Percentiles rank a stretch among this genome's conserved stretches.
phyloP scores from a whole-genome alignment of 2,329 filamentous ascomycete genomes.

The Fusarium sacchari region DNA sequence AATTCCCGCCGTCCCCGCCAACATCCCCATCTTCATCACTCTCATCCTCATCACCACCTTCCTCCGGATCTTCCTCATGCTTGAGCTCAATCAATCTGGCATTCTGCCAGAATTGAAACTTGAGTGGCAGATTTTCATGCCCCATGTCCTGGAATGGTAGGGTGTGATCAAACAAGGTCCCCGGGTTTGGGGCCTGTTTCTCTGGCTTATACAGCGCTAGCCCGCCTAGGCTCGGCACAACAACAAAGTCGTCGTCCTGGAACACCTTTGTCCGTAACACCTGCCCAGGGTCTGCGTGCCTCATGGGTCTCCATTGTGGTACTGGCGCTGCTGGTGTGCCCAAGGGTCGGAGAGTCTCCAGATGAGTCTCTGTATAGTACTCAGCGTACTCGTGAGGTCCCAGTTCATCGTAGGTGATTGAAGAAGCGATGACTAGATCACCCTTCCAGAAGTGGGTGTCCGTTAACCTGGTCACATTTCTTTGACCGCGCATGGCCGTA shows the following conservation, averaged over 20 bases:
- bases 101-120: background rate
- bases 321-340: background rate
- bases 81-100: background rate
- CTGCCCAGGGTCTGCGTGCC: background rate
- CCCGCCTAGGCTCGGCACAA: conserved; percentile 19
- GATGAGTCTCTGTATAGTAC: background rate
- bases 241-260: conserved; percentile 29
- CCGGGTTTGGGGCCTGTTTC: background rate
- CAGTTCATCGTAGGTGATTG: background rate
- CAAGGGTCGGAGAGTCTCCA: conserved; percentile 10
- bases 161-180: background rate
- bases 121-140: background rate
- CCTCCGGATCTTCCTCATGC: background rate
- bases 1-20: background rate
- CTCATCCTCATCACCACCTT: background rate
- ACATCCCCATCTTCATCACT: background rate
- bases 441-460: conserved; percentile 24
- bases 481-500: background rate
- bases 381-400: background rate
- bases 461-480: background rate
- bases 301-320: background rate
- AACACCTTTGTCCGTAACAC: background rate
- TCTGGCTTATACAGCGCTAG: conserved; percentile 15
- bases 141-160: background rate
- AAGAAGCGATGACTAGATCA: background rate